Evolutionary conservation across 345 rosid species (phyloP).

Genomic region (Leavenworthia alabamica): DNA sequence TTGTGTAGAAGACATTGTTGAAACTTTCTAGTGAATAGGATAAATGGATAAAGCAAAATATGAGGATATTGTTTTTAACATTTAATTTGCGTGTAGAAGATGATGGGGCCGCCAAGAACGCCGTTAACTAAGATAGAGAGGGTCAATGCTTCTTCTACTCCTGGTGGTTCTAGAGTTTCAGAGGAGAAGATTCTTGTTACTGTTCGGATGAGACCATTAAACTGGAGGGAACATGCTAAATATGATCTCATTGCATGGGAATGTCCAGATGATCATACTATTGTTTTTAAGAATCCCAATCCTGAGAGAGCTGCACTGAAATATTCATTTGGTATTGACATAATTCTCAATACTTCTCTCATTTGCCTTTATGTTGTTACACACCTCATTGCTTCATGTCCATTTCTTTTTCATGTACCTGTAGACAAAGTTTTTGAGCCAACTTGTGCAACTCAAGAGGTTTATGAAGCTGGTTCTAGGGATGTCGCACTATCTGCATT

Average conservation of each 20-base stretch:
- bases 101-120: slow-evolving; percentile 68
- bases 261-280: slow-evolving; percentile 55
- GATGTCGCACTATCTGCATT: slow-evolving; percentile 84
- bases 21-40: background rate
- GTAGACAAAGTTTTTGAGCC: slow-evolving; percentile 82
- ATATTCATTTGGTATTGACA: slow-evolving; percentile 54
- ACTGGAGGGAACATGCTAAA: slow-evolving; percentile 70
- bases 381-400: background rate
- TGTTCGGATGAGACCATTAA: slow-evolving; percentile 75
- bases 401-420: slow-evolving; percentile 3
- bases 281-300: slow-evolving; percentile 58
- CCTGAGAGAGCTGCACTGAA: slow-evolving; percentile 43
- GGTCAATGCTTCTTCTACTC: slow-evolving; percentile 45
- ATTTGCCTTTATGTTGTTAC: background rate
- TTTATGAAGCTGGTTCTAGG: slow-evolving; percentile 88
- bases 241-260: slow-evolving; percentile 96
- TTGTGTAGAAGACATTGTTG: no score
- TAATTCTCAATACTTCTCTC: background rate
- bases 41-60: background rate
- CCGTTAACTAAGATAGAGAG: slow-evolving; percentile 50
- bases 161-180: slow-evolving; percentile 49
- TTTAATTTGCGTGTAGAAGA: slow-evolving; percentile 26
- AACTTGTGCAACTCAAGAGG: slow-evolving; percentile 50
- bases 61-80: no score
- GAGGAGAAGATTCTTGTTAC: slow-evolving; percentile 93